Percentiles rank a stretch among this genome's conserved stretches.
Conservation (phyloP, 1,139 yeast genomes). For the Debaryomyces coudertii region DNA sequence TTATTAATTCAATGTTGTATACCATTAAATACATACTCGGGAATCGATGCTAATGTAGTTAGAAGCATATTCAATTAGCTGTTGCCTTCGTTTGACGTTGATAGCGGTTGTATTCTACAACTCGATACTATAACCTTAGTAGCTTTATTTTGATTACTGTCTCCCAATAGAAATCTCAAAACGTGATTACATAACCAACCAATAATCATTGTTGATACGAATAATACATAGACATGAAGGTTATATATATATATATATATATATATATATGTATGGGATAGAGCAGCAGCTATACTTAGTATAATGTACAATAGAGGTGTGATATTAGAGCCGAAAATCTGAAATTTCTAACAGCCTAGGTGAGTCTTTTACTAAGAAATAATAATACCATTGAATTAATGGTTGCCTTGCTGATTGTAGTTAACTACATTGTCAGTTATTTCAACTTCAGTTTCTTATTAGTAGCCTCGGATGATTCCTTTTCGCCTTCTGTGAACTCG, state of each 20-base stretch:
- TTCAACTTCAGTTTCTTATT: constrained; percentile 4
- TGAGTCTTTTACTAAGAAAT: background rate
- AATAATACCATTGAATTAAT: no score
- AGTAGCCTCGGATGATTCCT: constrained; percentile 8
- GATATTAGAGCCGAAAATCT: background rate
- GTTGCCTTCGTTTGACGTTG: background rate
- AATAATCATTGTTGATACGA: background rate
- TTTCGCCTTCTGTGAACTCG: constrained; percentile 32
- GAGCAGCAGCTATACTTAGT: background rate
- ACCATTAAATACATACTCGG: constrained; percentile 38
- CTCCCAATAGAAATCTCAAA: constrained; percentile 7
- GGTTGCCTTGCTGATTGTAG: no score
- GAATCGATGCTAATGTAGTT: constrained; percentile 48
- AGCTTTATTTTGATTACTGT: constrained; percentile 10
- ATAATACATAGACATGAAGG: no score
- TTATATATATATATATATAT: background rate
- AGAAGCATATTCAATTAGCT: constrained; percentile 35
- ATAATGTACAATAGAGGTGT: background rate
- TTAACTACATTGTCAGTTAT: background rate
- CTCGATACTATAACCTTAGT: background rate
- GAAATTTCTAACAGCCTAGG: background rate
- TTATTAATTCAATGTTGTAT: background rate
- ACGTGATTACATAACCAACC: constrained; percentile 1
- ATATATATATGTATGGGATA: background rate
- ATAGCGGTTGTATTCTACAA: constrained; percentile 2